phyloP scores from a whole-genome alignment of 2,329 filamentous ascomycete species.

The Botryotinia convoluta region DNA sequence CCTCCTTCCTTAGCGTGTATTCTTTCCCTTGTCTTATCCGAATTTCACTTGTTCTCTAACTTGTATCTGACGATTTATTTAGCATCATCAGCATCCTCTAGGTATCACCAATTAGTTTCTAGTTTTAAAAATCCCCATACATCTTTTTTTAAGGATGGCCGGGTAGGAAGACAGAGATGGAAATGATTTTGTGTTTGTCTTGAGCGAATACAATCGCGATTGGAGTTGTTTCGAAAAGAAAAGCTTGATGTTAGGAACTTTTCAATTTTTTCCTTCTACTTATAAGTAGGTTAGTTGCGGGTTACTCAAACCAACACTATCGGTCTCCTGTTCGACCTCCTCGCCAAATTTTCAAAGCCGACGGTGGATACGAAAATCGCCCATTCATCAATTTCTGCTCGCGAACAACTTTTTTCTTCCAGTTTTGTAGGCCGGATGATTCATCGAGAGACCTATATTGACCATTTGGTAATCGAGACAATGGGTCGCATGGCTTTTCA shows the following conservation, averaged over 20 bases:
- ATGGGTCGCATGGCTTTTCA: not conserved
- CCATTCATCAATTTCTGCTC: not conserved
- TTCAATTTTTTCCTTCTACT: not conserved
- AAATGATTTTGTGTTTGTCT: no score
- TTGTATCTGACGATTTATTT: no score
- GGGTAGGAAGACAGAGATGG: no score
- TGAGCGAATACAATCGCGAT: not conserved
- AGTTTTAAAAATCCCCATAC: no score
- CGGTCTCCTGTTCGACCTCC: not conserved
- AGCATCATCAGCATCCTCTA: no score
- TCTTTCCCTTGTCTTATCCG: no score
- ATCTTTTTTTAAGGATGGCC: no score
- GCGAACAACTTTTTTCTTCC: no score
- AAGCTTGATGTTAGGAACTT: fast-evolving
- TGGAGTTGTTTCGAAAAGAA: not conserved
- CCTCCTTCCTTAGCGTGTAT: no score
- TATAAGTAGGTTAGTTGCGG: not conserved
- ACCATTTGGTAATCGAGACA: not conserved
- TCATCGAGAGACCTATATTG: not conserved
- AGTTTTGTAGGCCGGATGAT: not conserved
- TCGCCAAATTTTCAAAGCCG: not conserved
- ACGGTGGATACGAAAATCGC: not conserved
- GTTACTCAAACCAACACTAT: not conserved
- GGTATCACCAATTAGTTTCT: no score
- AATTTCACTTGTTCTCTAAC: no score